Base-by-base conservation (phyloP, 352 stramenopile species). In the Globisporangium parvum region DNA sequence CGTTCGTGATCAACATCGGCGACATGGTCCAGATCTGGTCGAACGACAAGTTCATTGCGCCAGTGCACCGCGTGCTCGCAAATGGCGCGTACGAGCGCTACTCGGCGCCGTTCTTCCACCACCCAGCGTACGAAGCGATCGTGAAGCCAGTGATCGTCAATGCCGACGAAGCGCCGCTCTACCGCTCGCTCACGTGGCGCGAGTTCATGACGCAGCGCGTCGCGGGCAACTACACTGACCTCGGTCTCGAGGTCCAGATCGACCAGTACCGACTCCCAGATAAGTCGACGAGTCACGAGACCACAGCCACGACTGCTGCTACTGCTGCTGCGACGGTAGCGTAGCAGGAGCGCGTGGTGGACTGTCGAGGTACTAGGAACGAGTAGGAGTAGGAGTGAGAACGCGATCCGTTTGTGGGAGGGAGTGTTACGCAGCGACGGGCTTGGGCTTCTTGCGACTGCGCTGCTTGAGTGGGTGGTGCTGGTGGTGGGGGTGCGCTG, bases 181-280 rank as follows among this genome's bases (percentile, higher is more conserved):
- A 97, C 63, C 66, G 80, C 8, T 60, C 85, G 21, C 73, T 96
- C n/a, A 80, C 78, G 23, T 98, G 88, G 83, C 82, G 80, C 31
- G 89, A 97, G 52, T 98, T 94, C 65, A 77, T 88, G 44, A 69
- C 80, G 40, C 59, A 87, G 41, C 81, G 92, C 21, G 96, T 97
- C 75, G 80, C 87, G 31, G 91, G 93, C 45, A 88, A 98, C 69
- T 91, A 95, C 59, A 89, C 83, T 5, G 85, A 98, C 73, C 57
- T 91, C 24, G 93, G 93, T 23, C 71, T 87, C n/a, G 93, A 98
- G 57, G 91, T 97, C 57, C 90, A 97, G 75, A 97, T 97, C 55
- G 69, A 70, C 24, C 72, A 97, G 59, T 98, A 70, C 51, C 48
- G 31, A 8, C 66, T 60, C 41, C 11, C 33, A 37, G 31, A 12